phyloP scores from a whole-genome alignment of 2,329 filamentous ascomycete genomes.

The Raffaelea arxii region DNA sequence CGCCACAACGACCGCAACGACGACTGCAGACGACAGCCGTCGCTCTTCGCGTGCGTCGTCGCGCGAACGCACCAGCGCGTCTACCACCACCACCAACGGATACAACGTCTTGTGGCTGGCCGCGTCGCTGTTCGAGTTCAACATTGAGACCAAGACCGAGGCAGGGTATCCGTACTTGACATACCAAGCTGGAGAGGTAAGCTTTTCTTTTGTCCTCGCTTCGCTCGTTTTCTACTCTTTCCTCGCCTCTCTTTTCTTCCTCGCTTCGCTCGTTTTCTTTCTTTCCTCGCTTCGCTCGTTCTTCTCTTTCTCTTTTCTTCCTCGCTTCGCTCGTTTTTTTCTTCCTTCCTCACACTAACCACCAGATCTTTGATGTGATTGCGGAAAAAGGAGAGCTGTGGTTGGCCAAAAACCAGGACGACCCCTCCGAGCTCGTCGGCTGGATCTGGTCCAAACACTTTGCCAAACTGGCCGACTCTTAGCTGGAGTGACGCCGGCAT shows the following conservation, averaged over 20 bases:
- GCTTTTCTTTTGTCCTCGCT: not conserved
- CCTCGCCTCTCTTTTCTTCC: not conserved
- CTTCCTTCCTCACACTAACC: not conserved
- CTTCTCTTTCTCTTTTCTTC: not conserved
- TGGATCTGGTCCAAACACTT: slow-evolving; percentile 99
- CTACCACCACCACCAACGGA: slow-evolving; percentile 28
- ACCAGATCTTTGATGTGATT: slow-evolving; percentile 76
- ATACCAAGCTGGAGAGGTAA: slow-evolving; percentile 83
- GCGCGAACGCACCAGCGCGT: slow-evolving; percentile 32
- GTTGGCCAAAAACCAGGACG: slow-evolving; percentile 96
- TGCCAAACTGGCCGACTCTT: slow-evolving; percentile 51
- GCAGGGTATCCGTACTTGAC: slow-evolving; percentile 93
- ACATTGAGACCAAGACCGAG: slow-evolving; percentile 87
- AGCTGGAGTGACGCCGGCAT: slow-evolving; percentile 5
- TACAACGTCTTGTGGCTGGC: slow-evolving; percentile 81
- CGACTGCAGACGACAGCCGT: slow-evolving; percentile 25
- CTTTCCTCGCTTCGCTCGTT: not conserved
- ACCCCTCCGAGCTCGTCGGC: slow-evolving; percentile 65
- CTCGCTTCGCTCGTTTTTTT: slow-evolving; percentile 5
- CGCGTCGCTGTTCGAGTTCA: slow-evolving; percentile 92
- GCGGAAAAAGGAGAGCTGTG: slow-evolving; percentile 95
- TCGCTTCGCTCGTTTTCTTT: not conserved
- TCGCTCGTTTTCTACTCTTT: slow-evolving; percentile 4
- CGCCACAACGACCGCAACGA: not conserved
- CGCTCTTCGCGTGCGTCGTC: slow-evolving; percentile 50